phyloP scores from a whole-genome alignment of 768 basidiomycete species.

The Cystofilobasidium bisporidii region DNA sequence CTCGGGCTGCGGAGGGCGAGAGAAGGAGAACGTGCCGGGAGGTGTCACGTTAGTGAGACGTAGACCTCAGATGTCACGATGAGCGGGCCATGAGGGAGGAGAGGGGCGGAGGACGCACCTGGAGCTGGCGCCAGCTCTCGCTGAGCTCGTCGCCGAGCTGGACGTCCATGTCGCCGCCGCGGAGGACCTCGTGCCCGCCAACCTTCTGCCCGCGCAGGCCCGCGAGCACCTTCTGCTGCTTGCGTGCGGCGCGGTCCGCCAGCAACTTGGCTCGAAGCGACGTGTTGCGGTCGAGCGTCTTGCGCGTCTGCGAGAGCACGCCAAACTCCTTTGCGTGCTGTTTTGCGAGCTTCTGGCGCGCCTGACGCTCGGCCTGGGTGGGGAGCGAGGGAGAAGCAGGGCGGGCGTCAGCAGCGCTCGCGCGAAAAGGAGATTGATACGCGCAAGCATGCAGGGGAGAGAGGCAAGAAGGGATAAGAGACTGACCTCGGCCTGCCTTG shows the following conservation, averaged over 20 bases:
- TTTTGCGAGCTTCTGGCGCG: conserved; percentile 40
- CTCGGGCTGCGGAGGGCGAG: conserved; percentile 55
- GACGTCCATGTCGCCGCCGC: conserved; percentile 62
- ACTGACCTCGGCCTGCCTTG: conserved; percentile 8
- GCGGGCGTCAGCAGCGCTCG: neutral
- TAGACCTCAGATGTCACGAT: no score
- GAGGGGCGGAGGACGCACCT: conserved; percentile 50
- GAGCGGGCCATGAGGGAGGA: neutral
- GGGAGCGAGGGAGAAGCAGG: neutral
- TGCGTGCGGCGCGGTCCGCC: conserved; percentile 44
- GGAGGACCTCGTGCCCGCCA: conserved; percentile 62
- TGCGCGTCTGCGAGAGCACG: conserved; percentile 50
- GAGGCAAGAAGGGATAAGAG: neutral
- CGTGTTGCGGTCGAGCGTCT: conserved; percentile 35
- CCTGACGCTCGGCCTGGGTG: conserved; percentile 7
- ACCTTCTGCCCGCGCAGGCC: conserved; percentile 62
- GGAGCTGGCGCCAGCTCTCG: conserved; percentile 70
- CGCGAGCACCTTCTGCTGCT: conserved; percentile 43
- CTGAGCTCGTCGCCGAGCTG: conserved; percentile 83
- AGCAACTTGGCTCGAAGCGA: conserved; percentile 40
- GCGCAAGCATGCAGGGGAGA: neutral
- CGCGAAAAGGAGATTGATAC: neutral
- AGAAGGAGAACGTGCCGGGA: no score
- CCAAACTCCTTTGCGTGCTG: conserved; percentile 54
- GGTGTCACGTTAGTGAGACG: no score